Evolutionary conservation across 2,329 filamentous ascomycete genomes (phyloP).

Genomic region (Cercospora brassicicola): DNA sequence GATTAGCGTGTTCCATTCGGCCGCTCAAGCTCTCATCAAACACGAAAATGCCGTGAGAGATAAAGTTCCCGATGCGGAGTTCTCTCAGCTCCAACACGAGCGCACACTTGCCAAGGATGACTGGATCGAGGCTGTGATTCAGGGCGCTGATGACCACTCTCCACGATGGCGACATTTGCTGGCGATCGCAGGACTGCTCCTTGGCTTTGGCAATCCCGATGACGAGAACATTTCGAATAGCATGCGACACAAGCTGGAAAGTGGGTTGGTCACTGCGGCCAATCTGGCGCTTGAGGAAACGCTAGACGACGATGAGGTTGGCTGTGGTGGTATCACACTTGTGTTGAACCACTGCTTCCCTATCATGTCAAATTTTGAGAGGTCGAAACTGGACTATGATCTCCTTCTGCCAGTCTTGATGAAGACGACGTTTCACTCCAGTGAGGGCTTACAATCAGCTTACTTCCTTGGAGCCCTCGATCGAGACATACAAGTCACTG

Average conservation of each 20-base stretch:
- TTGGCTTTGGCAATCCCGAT: conserved; percentile 69
- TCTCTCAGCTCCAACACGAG: conserved; percentile 35
- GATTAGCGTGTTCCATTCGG: conserved; percentile 71
- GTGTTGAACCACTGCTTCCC: conserved; percentile 77
- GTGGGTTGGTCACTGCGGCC: conserved; percentile 69
- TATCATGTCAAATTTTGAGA: conserved; percentile 62
- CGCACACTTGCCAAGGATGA: conserved; percentile 47
- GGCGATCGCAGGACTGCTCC: conserved; percentile 73
- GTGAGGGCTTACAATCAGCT: conserved; percentile 72
- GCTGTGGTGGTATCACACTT: conserved; percentile 58
- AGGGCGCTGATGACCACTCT: conserved; percentile 61
- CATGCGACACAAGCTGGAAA: conserved; percentile 68
- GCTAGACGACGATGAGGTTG: conserved; percentile 53
- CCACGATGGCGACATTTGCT: conserved; percentile 80
- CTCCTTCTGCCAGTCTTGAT: conserved; percentile 67
- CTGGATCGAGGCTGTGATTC: conserved; percentile 60
- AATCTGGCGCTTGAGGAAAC: conserved; percentile 70
- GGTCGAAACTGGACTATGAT: conserved; percentile 64
- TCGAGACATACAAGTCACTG: conserved; percentile 61
- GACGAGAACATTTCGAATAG: conserved; percentile 62
- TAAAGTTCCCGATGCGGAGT: conserved; percentile 30
- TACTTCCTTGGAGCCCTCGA: conserved; percentile 72
- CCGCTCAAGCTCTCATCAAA: conserved; percentile 58
- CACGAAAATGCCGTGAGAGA: conserved; percentile 44
- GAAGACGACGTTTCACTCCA: conserved; percentile 65